Conservation (phyloP, 306 rosid genomes). For the Gastrolobium villosum region DNA sequence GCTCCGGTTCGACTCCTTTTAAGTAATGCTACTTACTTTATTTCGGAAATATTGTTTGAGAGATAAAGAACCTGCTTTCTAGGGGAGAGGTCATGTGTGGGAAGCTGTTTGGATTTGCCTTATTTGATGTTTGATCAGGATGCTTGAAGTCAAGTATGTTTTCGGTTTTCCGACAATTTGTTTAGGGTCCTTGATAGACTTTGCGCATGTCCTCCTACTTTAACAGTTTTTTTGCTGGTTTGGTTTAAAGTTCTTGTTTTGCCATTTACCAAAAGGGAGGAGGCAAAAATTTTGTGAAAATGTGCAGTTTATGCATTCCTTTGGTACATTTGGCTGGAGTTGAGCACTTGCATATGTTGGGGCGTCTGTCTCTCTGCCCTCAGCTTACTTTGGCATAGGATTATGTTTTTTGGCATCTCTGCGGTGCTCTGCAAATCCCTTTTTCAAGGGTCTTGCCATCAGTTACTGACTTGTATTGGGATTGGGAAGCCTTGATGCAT, state of each 20-base stretch:
- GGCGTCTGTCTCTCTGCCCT: slow-evolving; percentile 1
- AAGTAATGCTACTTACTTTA: slow-evolving; percentile 14
- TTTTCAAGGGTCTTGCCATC: slow-evolving; percentile 21
- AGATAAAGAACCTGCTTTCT: slow-evolving; percentile 8
- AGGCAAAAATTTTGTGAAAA: not conserved
- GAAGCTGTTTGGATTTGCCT: slow-evolving; percentile 13
- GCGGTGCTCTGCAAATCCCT: slow-evolving; percentile 4
- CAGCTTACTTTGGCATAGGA: not conserved
- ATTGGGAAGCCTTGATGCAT: not conserved
- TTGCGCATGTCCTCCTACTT: slow-evolving; percentile 6
- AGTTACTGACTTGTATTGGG: slow-evolving; percentile 10
- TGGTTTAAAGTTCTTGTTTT: slow-evolving; percentile 8
- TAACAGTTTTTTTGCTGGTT: not conserved
- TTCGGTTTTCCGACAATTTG: not conserved
- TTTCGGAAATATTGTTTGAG: slow-evolving; percentile 30
- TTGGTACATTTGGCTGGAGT: slow-evolving; percentile 26
- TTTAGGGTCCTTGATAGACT: slow-evolving; percentile 28
- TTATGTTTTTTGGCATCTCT: slow-evolving; percentile 3
- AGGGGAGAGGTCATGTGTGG: not conserved
- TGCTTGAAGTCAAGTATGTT: slow-evolving; percentile 26
- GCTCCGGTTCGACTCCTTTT: no score
- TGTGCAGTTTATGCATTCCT: slow-evolving; percentile 27
- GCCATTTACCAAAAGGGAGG: not conserved
- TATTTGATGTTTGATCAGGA: slow-evolving; percentile 12
- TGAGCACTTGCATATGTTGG: not conserved